Conservation (phyloP, 192 early-diverging fungal genomes). For the Spizellomyces punctatus region DNA sequence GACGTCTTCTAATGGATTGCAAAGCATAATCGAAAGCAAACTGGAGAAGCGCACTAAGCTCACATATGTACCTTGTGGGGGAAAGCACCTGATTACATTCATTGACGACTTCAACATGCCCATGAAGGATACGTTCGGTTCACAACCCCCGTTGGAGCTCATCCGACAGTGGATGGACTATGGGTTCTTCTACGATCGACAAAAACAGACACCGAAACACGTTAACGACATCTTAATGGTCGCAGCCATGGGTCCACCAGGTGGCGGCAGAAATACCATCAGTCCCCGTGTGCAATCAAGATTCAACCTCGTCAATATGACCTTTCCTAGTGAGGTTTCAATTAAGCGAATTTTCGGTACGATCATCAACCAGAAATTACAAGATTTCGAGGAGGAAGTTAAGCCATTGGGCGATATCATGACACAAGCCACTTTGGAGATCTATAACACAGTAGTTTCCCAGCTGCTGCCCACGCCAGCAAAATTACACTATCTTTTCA, state of each 20-base stretch:
- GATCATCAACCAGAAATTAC: slow-evolving; percentile 61
- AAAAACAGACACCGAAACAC: slow-evolving; percentile 57
- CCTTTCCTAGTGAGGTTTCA: slow-evolving; percentile 54
- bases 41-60: slow-evolving; percentile 65
- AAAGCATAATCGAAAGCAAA: slow-evolving; percentile 57
- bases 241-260: slow-evolving; percentile 62
- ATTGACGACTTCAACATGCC: slow-evolving; percentile 70
- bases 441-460: slow-evolving; percentile 53
- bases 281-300: slow-evolving; percentile 55
- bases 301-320: slow-evolving; percentile 64
- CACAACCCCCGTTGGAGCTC: slow-evolving; percentile 62
- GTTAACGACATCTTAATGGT: slow-evolving; percentile 57
- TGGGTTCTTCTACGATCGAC: slow-evolving; percentile 58
- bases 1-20: slow-evolving; percentile 54
- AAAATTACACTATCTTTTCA: slow-evolving; percentile 65
- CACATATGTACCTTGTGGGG: slow-evolving; percentile 60
- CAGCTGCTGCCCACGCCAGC: slow-evolving; percentile 62
- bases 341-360: slow-evolving; percentile 53
- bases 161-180: slow-evolving; percentile 63
- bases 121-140: slow-evolving; percentile 63
- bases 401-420: slow-evolving; percentile 56
- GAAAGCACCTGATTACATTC: slow-evolving; percentile 56
- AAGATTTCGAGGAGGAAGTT: slow-evolving; percentile 58
- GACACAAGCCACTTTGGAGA: slow-evolving; percentile 59
- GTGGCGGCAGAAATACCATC: slow-evolving; percentile 59